These are phyloP conservation scores for Selaginella moellendorffii DNA, from an alignment of 75 land plant genomes.

Conservation along the genomic window DNA sequence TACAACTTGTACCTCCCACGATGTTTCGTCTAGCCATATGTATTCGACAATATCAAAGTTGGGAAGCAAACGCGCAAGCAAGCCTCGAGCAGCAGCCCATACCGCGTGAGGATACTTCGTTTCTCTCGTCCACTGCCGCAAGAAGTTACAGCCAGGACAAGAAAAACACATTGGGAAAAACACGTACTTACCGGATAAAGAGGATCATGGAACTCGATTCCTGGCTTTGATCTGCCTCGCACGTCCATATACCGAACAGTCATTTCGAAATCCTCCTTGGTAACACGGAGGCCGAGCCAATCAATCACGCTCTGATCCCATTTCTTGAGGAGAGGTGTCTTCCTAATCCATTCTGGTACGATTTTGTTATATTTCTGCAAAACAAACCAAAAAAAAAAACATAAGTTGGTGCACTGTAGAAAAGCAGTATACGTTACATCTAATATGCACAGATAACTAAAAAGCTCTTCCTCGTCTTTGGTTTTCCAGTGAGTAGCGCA, in stretches of 20 bases:
- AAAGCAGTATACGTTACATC: background rate
- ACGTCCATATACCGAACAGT: slow-evolving; percentile 83
- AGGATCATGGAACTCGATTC: slow-evolving; percentile 58
- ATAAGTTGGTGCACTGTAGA: background rate
- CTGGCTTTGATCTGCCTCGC: slow-evolving; percentile 59
- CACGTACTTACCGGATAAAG: slow-evolving; percentile 40
- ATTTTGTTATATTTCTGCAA: slow-evolving; percentile 33
- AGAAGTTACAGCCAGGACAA: background rate
- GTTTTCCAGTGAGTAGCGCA: background rate
- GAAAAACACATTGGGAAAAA: background rate
- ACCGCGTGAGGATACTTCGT: slow-evolving; percentile 90
- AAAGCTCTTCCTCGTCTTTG: background rate
- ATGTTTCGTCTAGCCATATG: slow-evolving; percentile 69
- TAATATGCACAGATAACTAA: background rate
- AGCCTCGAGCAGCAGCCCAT: slow-evolving; percentile 92
- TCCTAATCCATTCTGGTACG: slow-evolving; percentile 50
- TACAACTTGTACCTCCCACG: slow-evolving; percentile 95
- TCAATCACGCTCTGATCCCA: slow-evolving; percentile 47
- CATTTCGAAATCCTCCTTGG: slow-evolving; percentile 59
- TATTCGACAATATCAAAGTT: slow-evolving; percentile 67
- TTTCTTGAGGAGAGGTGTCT: slow-evolving; percentile 29
- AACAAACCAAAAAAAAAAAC: background rate
- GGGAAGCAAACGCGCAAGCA: slow-evolving; percentile 70
- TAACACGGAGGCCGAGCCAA: slow-evolving; percentile 59
- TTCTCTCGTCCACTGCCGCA: slow-evolving; percentile 74